Base-by-base conservation (phyloP, 2,329 filamentous ascomycete genomes). In the Talaromyces sp. region DNA sequence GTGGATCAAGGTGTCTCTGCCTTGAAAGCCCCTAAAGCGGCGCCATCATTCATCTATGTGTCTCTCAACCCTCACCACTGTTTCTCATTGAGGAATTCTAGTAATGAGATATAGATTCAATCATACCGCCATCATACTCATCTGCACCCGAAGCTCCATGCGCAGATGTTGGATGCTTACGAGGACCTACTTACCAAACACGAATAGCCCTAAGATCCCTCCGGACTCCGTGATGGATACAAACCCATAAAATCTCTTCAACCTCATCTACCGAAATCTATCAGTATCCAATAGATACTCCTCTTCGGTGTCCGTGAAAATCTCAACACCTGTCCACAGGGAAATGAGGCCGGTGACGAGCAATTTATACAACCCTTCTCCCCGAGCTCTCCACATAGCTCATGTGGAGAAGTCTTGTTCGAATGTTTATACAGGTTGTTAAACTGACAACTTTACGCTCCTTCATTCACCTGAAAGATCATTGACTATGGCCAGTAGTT, bases 311-410 rank as follows among this genome's bases (percentile, higher is more conserved):
- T 52, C 49, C 49, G 27, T 52, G 27, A 56, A 37, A 37, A 37
- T 8, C 15, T 33, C 25, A 56, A 56, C 27, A 17, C 22, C n/a
- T 11, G 22, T 56, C 9, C 2, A 13, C 5, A 37, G 22, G 22
- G 22, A 13, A 17, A n/a, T 3, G n/a, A 56, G 31, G n/a, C 31
- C 31, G 49, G 49, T 33, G 8, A 10, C 31, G 10, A 35, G 27
- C 9, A 13, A 37, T 56, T 37, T 56, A 56, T 56, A 56, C n/a
- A 37, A 13, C 19, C 22, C 17, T 56, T 22, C 50, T 56, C 50
- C 50, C 50, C 50, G 50, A 37, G 50, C 50, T 56, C 50, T 56
- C 50, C 50, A 56, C 50, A 56, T 37, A 33, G 27, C 50, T 52
- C 22, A 56, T 56, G 50, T 56, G 50, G 50, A 37, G 50, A 35